Evolutionary conservation across 75 land plant species (phyloP).

Genomic region (Chamaecyparis obtusa): DNA sequence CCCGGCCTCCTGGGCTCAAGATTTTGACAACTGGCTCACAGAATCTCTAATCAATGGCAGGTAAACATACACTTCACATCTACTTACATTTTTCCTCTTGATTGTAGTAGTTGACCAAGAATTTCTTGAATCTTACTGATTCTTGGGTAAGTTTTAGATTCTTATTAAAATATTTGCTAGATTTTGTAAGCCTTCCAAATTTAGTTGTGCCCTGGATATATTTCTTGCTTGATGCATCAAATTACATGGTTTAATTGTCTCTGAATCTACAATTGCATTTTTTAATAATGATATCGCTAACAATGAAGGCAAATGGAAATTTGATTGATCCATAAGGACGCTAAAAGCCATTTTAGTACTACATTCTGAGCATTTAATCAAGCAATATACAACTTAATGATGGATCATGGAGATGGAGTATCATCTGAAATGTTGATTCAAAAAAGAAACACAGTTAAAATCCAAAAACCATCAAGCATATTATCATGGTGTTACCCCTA

Average conservation of each 20-base stretch:
- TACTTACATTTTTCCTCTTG: neutral
- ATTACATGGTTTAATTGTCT: neutral
- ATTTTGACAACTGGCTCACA: slow-evolving; percentile 74
- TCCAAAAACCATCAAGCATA: too few relatives aligned
- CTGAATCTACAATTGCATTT: neutral
- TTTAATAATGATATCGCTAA: neutral
- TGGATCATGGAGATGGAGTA: too few relatives aligned
- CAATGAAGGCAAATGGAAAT: neutral
- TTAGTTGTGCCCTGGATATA: neutral
- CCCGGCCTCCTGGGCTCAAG: slow-evolving; percentile 52
- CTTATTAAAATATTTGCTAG: neutral
- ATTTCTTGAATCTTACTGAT: neutral
- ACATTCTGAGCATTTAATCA: neutral
- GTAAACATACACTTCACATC: slow-evolving; percentile 21
- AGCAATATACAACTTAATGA: neutral
- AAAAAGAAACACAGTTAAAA: too few relatives aligned
- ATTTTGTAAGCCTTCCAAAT: neutral
- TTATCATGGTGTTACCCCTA: too few relatives aligned
- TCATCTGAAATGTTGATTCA: too few relatives aligned
- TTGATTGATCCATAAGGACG: neutral
- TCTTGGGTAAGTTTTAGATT: neutral
- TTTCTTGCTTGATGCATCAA: neutral
- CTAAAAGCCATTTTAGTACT: neutral
- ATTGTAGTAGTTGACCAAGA: neutral
- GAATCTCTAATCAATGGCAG: slow-evolving; percentile 59